Percentiles rank a stretch among this genome's conserved stretches.
phyloP scores from a whole-genome alignment of 2,329 filamentous ascomycete species.

The Orbilia oligospora region DNA sequence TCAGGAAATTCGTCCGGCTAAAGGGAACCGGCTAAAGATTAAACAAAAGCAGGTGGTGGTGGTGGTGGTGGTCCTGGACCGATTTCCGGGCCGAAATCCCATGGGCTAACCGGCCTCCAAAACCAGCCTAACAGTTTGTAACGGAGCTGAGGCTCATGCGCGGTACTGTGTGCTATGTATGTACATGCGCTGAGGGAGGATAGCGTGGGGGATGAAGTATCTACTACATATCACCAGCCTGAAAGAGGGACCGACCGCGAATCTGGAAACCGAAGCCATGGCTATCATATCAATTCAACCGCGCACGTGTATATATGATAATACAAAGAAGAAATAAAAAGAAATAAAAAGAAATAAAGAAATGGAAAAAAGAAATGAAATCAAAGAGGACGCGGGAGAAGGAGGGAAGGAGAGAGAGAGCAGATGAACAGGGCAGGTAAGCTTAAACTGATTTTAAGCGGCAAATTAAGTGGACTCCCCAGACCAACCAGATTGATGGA shows the following conservation, averaged over 20 bases:
- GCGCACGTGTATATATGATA: slow-evolving; percentile 41
- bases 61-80: too few relatives aligned
- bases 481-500: slow-evolving; percentile 61
- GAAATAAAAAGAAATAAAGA: too few relatives aligned
- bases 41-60: too few relatives aligned
- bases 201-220: slow-evolving; percentile 43
- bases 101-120: slow-evolving; percentile 29
- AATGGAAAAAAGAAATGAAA: not conserved
- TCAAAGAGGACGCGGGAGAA: not conserved
- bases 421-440: slow-evolving; percentile 32
- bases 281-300: slow-evolving; percentile 35
- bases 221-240: slow-evolving; percentile 34
- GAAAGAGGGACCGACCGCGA: slow-evolving; percentile 20
- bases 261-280: slow-evolving; percentile 35
- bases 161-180: too few relatives aligned
- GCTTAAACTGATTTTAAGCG: slow-evolving; percentile 59
- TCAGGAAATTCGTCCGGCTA: slow-evolving; percentile 50
- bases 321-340: not conserved
- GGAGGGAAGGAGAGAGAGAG: slow-evolving; percentile 31
- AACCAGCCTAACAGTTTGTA: slow-evolving; percentile 11
- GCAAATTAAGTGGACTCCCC: slow-evolving; percentile 60
- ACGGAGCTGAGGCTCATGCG: slow-evolving; percentile 58
- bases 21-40: slow-evolving; percentile 47
- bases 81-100: slow-evolving; percentile 57
- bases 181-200: slow-evolving; percentile 11